Base-by-base conservation (phyloP, 805 yeast genomes). In the Candida corydali region DNA sequence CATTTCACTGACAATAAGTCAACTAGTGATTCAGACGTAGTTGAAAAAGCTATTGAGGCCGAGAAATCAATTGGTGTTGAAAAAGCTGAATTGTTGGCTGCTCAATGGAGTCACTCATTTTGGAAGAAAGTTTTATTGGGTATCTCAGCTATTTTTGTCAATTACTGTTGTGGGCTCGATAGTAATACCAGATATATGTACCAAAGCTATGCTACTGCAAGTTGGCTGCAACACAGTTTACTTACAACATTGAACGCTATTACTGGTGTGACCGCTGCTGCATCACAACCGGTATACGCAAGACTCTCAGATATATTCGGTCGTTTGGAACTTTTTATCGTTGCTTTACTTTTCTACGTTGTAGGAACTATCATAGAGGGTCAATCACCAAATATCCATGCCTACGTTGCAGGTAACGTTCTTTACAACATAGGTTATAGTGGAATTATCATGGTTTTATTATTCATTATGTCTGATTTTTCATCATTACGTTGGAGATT, bases 401-500 rank as follows among this genome's bases (percentile, higher is more conserved):
- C 75, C 12, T 80, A 72, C 44, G 79, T 82, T 34, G 86, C 77
- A 16, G 88, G 86, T 46, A 71, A 82, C 1, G 77, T 81, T 12
- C 55, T 61, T 18, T 64, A 61, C 48, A 65, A 59, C 41, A 46
- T 59, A 45, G 63, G 94, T 8, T 82, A 76, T 54, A 75, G 82
- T 20, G 87, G 89, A 42, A 67, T 78, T 16, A 63, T 76, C 26
- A 62, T 83, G 36, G 57, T 79, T 33, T 54, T 81, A 24, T 70
- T 78, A 46, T 60, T 83, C 26, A 63, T 82, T 29, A 54, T 78
- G 41, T 79, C 86, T 2, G 94, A 84, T 57, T 68, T 76, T 50
- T 80, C 89, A 6, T 67, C 72, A 42, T 65, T 83, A 50, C 80
- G 76, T 54, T 80, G 87, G 83, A 76, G 93, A 65, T 68, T 83